Evolutionary conservation across 2,329 filamentous ascomycete species (phyloP), one percentile per base, ranked within the genome.

Genomic region (Trichophyton benhamiae): DNA sequence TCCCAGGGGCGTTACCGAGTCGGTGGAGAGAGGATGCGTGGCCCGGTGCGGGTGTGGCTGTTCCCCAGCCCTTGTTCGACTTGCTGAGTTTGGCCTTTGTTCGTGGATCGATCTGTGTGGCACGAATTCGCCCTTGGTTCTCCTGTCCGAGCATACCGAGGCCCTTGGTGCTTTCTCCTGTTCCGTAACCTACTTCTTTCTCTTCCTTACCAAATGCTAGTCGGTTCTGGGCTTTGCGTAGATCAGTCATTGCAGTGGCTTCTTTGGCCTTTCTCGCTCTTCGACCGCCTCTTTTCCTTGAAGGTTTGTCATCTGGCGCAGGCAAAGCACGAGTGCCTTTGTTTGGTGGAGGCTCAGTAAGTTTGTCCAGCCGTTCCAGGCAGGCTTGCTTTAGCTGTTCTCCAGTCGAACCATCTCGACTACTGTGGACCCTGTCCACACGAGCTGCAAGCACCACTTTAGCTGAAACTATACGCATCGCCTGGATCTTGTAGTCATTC

Each of bases 201-300:
- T 99, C 94, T 74, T 97, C 92, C 72, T 95, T 94, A 62, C 91
- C 91, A 70, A 99, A 99, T 0, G 87, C 90, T 83, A 99, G 87
- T 60, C 94, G 84, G 76, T 99, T 99, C 75, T 97, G 94, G 3
- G 91, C 91, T 74, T 97, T 96, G 66, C 91, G 86, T 33, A 99
- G 79, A 61, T 99, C 94, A 0, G 94, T 99, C 90, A 96, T 95
- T 63, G 94, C 92, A 5, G 89, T 89, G 3, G 92, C 91, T 74
- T 96, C 94, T 81, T 99, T 99, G 63, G 92, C 92, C 74, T 96
- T 96, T 62, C 94, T 81, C 11, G 91, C 94, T 66, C 91, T 82
- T 61, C 92, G 82, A 59, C 94, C 94, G 73, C 94, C 94, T 66
- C 94, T 88, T 74, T 99, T 99, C 38, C 91, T 82, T 0, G 89